Evolutionary conservation across 2,329 filamentous ascomycete species (phyloP), one percentile per base, ranked within the genome.

Genomic region (Fusarium euwallaceae): DNA sequence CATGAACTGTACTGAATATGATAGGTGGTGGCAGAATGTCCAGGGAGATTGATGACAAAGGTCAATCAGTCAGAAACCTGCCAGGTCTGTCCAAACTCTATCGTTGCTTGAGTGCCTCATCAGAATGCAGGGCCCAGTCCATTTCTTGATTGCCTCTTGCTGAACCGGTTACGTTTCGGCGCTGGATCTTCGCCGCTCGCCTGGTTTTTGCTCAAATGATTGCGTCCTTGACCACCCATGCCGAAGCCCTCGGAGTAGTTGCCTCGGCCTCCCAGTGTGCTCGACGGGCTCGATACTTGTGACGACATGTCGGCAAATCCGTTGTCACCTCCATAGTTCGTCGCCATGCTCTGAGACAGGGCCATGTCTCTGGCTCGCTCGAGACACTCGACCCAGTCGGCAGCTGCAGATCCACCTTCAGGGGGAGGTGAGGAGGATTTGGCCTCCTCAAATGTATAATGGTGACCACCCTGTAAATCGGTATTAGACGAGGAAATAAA

Each of bases 371-470:
- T 93, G 7, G 97, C 95, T 74, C 94, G 91, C 76, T 97, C 95
- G 48, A 99, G 87, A 45, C 92, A 92, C 78, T 98, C 95, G 59
- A 98, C 89, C 97, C 97, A 99, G 82, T 98, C 96, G 75, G 97
- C 92, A 6, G 94, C 93, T 6, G 92, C 92, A 67, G 91, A 88
- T 71, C 92, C 91, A 48, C 88, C 88, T 73, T 91, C 92, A 24
- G 88, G 41, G 17, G 75, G 87, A 72, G 58, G 87, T 87, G 77
- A 81, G 78, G 67, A 91, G 20, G 92, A 89, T 81, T 97, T 98
- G n/a, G 92, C 88, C 79, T 98, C 95, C 84, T 99, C 97, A 79
- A 99, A 99, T 16, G 93, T 93, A 81, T 94, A 97, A 78, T 97
- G 95, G 80, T 95, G 93, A 68, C 97, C 95, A 75, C 91, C 91